Evolutionary conservation across 352 stramenopile genomes (phyloP), one percentile per base, ranked within the genome.

Genomic region (Pythium folliculosum): DNA sequence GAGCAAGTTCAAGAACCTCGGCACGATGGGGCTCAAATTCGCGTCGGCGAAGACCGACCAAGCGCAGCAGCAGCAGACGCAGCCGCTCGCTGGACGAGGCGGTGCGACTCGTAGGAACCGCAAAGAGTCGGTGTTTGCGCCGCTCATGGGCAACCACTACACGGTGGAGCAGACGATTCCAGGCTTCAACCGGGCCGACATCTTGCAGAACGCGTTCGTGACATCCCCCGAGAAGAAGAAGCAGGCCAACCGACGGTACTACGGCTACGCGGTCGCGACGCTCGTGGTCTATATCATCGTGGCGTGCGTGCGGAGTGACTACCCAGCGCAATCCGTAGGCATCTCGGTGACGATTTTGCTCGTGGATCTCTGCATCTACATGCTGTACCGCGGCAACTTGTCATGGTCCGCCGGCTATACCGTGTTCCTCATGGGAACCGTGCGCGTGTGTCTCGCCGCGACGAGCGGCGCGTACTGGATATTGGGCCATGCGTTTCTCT

Each of bases 341-440:
- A 85, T 94, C 56, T 75, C 78, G 0, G 57, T 86, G 38, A 95
- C 86, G 0, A 76, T 95, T 2, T 27, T 94, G 35, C 62, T 94
- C 0, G 72, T 94, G 5, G 88, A 96, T 67, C 19, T 80, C 21
- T 93, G 84, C 43, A 79, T 95, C 23, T 91, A 81, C 54, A 88
- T 94, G 76, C 73, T 94, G 22, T 73, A 77, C 38, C 82, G 86
- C 9, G 88, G 87, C 21, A 77, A 82, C 32, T 67, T 86, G 9
- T 81, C 81, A 3, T 96, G 88, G 88, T 92, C 82, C 3, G 78
- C 88, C 0, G 88, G 88, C 5, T 94, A 92, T 65, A 88, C 90
- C 4, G 86, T 92, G 16, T 86, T 94, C n/a, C 69, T 95, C 22
- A 72, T 96, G 57, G 89, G 85, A 37, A 74, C 72, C 8, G 76